These are phyloP conservation scores for Suillus hirtellus DNA, from an alignment of 768 basidiomycete genomes.

Conservation along the genomic window DNA sequence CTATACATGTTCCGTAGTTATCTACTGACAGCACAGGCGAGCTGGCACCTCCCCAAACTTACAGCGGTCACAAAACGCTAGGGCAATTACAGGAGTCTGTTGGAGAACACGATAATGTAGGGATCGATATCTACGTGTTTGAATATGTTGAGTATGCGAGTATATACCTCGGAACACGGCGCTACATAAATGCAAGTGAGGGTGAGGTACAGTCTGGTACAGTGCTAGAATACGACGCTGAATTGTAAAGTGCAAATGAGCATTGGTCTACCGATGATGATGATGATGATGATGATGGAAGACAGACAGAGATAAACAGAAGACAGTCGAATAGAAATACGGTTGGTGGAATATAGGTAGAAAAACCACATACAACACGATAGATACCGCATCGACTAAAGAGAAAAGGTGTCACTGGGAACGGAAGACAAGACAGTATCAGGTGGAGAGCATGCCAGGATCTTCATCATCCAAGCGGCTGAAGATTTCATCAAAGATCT, in stretches of 20 bases:
- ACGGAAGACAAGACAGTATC: slow-evolving; percentile 15
- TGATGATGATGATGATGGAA: slow-evolving; percentile 9
- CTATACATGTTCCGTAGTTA: not conserved
- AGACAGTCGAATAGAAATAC: not conserved
- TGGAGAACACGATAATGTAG: not conserved
- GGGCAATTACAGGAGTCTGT: not conserved
- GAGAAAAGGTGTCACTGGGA: slow-evolving; percentile 1
- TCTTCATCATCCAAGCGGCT: slow-evolving; percentile 54
- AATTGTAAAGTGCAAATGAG: slow-evolving; percentile 12
- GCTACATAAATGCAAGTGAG: slow-evolving; percentile 11
- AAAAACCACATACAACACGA: slow-evolving; percentile 9
- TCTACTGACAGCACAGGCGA: not conserved
- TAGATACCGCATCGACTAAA: slow-evolving; percentile 3
- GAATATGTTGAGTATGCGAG: slow-evolving; percentile 6
- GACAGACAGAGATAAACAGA: not conserved
- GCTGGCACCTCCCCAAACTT: not conserved
- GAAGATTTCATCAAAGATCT: slow-evolving; percentile 79
- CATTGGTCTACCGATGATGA: slow-evolving; percentile 14
- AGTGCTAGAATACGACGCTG: slow-evolving; percentile 15
- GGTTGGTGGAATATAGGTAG: not conserved
- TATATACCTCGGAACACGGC: slow-evolving; percentile 11
- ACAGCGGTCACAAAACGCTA: not conserved
- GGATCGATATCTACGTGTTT: slow-evolving; percentile 6
- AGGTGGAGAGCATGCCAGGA: slow-evolving; percentile 77
- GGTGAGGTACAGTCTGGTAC: slow-evolving; percentile 6